Evolutionary conservation across 192 early-diverging fungal genomes (phyloP).

Genomic region (Irineochytrium annulatum): DNA sequence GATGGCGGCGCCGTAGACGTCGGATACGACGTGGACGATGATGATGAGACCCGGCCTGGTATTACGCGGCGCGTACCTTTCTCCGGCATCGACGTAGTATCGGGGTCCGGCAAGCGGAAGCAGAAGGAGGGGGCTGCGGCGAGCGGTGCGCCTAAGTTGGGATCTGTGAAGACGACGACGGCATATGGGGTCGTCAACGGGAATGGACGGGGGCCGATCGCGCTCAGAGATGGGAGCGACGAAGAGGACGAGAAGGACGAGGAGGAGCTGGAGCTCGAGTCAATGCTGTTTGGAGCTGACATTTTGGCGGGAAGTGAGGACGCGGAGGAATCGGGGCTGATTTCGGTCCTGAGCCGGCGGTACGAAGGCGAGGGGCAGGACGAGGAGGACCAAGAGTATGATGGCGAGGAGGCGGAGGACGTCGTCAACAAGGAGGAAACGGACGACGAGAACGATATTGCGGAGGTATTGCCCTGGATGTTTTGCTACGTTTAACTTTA

Average conservation of each 20-base stretch:
- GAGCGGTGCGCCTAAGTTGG: too few relatives aligned
- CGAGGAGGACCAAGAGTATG: background rate
- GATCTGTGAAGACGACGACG: too few relatives aligned
- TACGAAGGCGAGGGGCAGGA: background rate
- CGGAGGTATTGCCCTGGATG: background rate
- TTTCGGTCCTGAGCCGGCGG: background rate
- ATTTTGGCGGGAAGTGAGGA: conserved; percentile 7
- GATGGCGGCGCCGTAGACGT: too few relatives aligned
- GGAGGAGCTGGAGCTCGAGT: conserved; percentile 70
- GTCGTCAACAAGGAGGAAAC: conserved; percentile 8
- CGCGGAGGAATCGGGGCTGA: background rate
- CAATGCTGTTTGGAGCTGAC: conserved; percentile 70
- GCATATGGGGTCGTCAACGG: conserved; percentile 2
- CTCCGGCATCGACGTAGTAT: too few relatives aligned
- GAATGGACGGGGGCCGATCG: conserved; percentile 1
- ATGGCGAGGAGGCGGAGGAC: conserved; percentile 5
- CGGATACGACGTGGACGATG: too few relatives aligned
- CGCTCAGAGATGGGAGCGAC: background rate
- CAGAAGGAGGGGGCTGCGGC: too few relatives aligned
- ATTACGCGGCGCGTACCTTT: too few relatives aligned
- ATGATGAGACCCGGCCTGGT: too few relatives aligned
- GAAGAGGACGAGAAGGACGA: conserved; percentile 45
- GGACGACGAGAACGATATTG: background rate
- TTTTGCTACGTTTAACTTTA: background rate
- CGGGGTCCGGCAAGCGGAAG: too few relatives aligned